Percentiles rank a stretch among this genome's conserved stretches.
Evolutionary conservation across 129 eudicot genomes (phyloP).

Genomic region (Pulicaria dysenterica): DNA sequence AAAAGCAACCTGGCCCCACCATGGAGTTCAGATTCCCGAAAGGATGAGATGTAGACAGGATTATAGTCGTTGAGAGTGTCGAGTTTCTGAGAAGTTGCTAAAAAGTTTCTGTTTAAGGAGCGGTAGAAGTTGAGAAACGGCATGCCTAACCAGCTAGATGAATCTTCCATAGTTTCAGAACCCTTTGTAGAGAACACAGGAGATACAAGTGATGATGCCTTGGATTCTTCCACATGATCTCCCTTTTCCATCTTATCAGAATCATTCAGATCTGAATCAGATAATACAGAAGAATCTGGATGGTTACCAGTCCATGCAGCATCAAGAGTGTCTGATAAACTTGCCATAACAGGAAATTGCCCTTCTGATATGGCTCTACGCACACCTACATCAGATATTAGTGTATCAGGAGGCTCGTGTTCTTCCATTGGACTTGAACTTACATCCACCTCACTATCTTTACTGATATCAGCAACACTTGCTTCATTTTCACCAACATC

Average conservation of each 20-base stretch:
- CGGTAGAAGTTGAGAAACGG: constrained; percentile 75
- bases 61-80: constrained; percentile 64
- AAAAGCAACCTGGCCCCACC: constrained; percentile 73
- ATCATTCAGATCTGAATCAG: constrained; percentile 45
- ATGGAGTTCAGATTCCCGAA: constrained; percentile 69
- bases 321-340: constrained; percentile 87
- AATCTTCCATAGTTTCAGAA: constrained; percentile 65
- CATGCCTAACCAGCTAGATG: constrained; percentile 72
- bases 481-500: constrained; percentile 34
- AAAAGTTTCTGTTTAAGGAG: constrained; percentile 60
- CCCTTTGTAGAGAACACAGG: constrained; percentile 55
- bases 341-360: constrained; percentile 49
- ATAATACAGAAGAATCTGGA: constrained; percentile 33
- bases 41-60: constrained; percentile 76
- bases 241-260: constrained; percentile 44
- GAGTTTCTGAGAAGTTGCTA: constrained; percentile 57
- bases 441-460: constrained; percentile 29
- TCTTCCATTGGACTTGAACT: constrained; percentile 29
- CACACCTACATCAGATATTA: constrained; percentile 38
- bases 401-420: constrained; percentile 34
- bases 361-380: constrained; percentile 71
- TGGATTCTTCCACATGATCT: constrained; percentile 48
- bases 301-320: constrained; percentile 94
- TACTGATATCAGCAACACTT: constrained; percentile 22
- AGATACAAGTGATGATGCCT: constrained; percentile 40